Conservation (phyloP, 2,329 filamentous ascomycete genomes). For the Aphanocladium album region DNA sequence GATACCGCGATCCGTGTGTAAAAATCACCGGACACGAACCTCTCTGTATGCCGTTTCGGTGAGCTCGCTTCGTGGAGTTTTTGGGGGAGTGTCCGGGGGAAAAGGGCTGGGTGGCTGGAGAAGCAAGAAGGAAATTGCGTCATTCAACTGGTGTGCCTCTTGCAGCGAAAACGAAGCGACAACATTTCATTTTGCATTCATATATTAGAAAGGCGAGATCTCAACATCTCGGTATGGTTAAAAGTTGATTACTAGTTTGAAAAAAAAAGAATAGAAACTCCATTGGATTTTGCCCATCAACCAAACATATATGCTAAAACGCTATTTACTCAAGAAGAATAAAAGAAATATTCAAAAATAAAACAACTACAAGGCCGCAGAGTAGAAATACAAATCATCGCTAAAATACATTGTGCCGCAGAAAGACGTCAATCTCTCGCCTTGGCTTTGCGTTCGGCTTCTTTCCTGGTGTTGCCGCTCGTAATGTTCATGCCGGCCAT, state of each 20-base stretch:
- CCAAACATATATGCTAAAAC: not conserved
- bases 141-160: constrained; percentile 15
- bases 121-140: not conserved
- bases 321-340: not conserved
- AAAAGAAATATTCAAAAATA: not conserved
- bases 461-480: constrained; percentile 29
- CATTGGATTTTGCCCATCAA: not conserved
- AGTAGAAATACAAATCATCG: not conserved
- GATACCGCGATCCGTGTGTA: constrained; percentile 40
- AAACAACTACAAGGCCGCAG: not conserved
- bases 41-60: too few relatives aligned
- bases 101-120: not conserved
- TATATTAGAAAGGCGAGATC: not conserved
- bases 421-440: not conserved
- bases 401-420: not conserved
- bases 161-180: not conserved
- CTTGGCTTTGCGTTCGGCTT: constrained; percentile 26
- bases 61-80: too few relatives aligned
- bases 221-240: constrained; percentile 3
- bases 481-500: constrained; percentile 26
- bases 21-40: not conserved
- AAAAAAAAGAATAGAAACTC: not conserved
- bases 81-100: not conserved
- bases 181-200: not conserved
- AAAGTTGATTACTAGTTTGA: not conserved